Conservation (phyloP, 352 stramenopile genomes). For the Aphanomyces stellatus region DNA sequence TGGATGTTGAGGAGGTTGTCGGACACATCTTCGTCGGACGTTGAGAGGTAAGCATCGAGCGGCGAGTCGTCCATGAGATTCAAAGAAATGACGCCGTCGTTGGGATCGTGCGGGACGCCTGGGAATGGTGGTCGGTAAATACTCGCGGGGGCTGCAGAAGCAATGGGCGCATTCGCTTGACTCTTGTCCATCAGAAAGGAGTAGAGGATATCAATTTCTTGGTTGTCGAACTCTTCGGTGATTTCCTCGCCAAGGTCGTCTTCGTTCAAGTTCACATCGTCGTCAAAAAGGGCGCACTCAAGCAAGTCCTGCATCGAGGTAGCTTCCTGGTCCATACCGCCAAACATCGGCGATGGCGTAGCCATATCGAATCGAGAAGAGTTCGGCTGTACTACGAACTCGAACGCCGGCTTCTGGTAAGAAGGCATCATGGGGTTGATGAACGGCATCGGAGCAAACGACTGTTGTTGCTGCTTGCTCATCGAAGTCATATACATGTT, state of each 20-base stretch:
- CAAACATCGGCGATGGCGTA: neutral
- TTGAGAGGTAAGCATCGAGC: neutral
- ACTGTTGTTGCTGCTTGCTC: neutral
- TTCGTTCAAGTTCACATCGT: neutral
- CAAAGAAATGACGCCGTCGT: neutral
- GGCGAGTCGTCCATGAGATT: slow-evolving; percentile 13
- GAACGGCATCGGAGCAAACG: neutral
- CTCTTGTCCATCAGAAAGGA: slow-evolving; percentile 70
- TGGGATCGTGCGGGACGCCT: neutral
- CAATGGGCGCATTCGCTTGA: slow-evolving; percentile 30
- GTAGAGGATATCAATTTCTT: slow-evolving; percentile 83
- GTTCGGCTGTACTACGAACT: neutral
- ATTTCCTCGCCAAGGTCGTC: slow-evolving; percentile 24
- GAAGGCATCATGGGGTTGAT: neutral
- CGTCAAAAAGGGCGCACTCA: neutral
- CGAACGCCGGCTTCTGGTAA: neutral
- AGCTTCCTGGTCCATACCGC: neutral
- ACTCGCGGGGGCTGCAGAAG: neutral
- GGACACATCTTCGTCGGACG: neutral
- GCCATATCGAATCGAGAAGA: neutral
- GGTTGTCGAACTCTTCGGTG: slow-evolving; percentile 62
- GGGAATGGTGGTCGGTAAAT: too few species aligned
- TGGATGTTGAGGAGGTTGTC: slow-evolving; percentile 3
- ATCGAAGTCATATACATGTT: neutral
- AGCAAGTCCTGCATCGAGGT: slow-evolving; percentile 8